phyloP scores from a whole-genome alignment of 129 eudicot species.

The Rutidosis leptorrhynchoides region DNA sequence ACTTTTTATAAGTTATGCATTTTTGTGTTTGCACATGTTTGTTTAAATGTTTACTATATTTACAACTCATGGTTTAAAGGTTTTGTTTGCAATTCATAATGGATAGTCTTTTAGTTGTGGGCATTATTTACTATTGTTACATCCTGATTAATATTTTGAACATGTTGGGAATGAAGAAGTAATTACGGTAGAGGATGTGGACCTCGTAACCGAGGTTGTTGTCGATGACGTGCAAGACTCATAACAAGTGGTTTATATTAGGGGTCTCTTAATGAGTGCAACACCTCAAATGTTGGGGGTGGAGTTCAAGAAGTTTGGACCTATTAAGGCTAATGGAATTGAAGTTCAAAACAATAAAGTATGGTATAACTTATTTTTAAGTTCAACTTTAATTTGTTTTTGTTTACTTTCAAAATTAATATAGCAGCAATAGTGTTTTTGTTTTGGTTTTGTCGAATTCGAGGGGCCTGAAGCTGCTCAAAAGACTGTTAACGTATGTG shows the following conservation, averaged over 20 bases:
- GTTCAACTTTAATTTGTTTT: constrained; percentile 5
- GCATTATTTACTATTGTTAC: too few relatives aligned
- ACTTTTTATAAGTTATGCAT: too few relatives aligned
- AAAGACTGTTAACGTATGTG: constrained; percentile 76
- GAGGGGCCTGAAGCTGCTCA: constrained; percentile 70
- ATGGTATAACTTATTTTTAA: constrained; percentile 21
- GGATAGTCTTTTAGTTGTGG: too few relatives aligned
- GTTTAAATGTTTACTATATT: too few relatives aligned
- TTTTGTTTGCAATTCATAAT: too few relatives aligned
- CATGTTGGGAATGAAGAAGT: constrained; percentile 55
- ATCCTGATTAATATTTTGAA: too few relatives aligned
- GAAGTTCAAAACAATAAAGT: constrained; percentile 80
- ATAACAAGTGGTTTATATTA: constrained; percentile 45
- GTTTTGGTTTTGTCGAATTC: constrained; percentile 93
- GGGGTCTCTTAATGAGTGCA: constrained; percentile 60
- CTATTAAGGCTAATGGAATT: constrained; percentile 70
- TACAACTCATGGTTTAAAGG: too few relatives aligned
- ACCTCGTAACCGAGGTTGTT: constrained; percentile 53
- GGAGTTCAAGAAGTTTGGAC: constrained; percentile 72
- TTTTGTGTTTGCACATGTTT: too few relatives aligned
- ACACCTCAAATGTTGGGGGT: constrained; percentile 56
- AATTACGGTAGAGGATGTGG: constrained; percentile 45
- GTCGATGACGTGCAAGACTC: constrained; percentile 53
- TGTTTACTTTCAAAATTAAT: constrained; percentile 20
- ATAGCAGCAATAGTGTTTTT: constrained; percentile 67